A percentile compares a stretch with the other conserved stretches of the same genome.
Conservation (phyloP, 495 filamentous ascomycete species). For the Bombardia bombarda region DNA sequence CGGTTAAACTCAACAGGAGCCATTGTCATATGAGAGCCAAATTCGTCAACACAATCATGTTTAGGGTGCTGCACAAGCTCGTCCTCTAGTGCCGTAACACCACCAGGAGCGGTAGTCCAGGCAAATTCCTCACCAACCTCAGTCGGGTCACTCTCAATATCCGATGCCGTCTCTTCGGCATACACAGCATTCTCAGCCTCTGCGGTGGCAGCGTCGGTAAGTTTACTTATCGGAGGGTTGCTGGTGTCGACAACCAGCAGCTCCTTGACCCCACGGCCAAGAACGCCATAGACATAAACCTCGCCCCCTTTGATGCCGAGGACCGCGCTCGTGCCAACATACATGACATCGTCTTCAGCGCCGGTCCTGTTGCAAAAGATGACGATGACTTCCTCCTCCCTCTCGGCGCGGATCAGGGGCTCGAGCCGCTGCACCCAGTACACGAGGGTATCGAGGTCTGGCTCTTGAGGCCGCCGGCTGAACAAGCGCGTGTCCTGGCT, state of each 20-base stretch:
- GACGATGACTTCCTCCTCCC: conserved; percentile 58
- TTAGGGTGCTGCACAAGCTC: background rate
- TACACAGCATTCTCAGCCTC: conserved; percentile 2
- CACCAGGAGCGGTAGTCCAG: background rate
- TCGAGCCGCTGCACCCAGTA: conserved; percentile 87
- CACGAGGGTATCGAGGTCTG: conserved; percentile 71
- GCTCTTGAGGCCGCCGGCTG: conserved; percentile 39
- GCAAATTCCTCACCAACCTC: background rate
- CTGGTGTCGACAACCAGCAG: conserved; percentile 56
- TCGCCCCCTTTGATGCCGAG: conserved; percentile 62
- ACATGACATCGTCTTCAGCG: conserved; percentile 56
- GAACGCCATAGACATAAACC: conserved; percentile 58
- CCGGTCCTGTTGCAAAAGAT: conserved; percentile 81
- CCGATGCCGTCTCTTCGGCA: conserved; percentile 1
- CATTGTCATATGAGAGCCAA: too few species aligned
- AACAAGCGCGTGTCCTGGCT: conserved; percentile 39
- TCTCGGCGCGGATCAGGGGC: conserved; percentile 56
- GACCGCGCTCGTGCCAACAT: conserved; percentile 82
- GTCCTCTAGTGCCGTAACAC: background rate
- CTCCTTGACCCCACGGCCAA: conserved; percentile 58
- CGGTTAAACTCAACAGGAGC: background rate
- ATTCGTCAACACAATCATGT: too few species aligned
- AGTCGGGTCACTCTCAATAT: background rate
- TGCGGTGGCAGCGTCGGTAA: conserved; percentile 11
- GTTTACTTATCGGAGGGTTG: conserved; percentile 16